These are phyloP conservation scores for Boletales sp. DNA, from an alignment of 768 basidiomycete species.

Conservation along the genomic window DNA sequence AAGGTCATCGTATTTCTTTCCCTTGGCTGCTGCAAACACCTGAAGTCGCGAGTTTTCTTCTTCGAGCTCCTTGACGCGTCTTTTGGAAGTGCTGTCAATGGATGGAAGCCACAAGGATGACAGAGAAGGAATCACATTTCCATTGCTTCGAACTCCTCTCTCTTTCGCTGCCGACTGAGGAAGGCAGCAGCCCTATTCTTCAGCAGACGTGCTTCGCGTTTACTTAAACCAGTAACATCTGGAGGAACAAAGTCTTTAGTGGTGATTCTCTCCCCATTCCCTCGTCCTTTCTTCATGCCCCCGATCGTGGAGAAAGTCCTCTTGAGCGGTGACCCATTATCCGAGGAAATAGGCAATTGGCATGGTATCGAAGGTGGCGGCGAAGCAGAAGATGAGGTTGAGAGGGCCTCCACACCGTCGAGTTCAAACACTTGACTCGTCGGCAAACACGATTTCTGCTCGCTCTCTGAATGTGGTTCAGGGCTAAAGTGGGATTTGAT, in stretches of 20 bases:
- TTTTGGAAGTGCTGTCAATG: conserved; percentile 32
- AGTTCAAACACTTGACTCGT: conserved; percentile 73
- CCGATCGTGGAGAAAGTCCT: conserved; percentile 47
- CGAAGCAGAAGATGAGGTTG: conserved; percentile 33
- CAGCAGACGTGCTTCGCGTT: conserved; percentile 86
- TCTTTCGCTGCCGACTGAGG: conserved; percentile 85
- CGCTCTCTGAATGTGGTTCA: conserved; percentile 40
- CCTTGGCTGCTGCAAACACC: conserved; percentile 52
- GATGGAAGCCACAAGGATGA: conserved; percentile 4
- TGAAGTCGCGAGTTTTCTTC: conserved; percentile 77
- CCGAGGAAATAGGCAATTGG: conserved; percentile 34
- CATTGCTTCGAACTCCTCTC: conserved; percentile 90
- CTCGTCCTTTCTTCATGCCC: conserved; percentile 45
- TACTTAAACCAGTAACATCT: conserved; percentile 82
- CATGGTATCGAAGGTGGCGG: conserved; percentile 28
- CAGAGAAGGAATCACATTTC: conserved; percentile 63
- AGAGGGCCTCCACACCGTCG: conserved; percentile 27
- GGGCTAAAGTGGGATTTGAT: conserved; percentile 52
- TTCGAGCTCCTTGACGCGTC: conserved; percentile 81
- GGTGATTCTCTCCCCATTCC: conserved; percentile 43
- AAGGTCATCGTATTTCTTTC: conserved; percentile 38
- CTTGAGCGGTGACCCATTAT: conserved; percentile 24
- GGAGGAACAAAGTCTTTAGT: conserved; percentile 87
- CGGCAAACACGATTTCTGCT: conserved; percentile 55
- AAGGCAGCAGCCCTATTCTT: conserved; percentile 93